These are phyloP conservation scores for Poteriospumella lacustris DNA, from an alignment of 108 stramenopile genomes.

Conservation along the genomic window DNA sequence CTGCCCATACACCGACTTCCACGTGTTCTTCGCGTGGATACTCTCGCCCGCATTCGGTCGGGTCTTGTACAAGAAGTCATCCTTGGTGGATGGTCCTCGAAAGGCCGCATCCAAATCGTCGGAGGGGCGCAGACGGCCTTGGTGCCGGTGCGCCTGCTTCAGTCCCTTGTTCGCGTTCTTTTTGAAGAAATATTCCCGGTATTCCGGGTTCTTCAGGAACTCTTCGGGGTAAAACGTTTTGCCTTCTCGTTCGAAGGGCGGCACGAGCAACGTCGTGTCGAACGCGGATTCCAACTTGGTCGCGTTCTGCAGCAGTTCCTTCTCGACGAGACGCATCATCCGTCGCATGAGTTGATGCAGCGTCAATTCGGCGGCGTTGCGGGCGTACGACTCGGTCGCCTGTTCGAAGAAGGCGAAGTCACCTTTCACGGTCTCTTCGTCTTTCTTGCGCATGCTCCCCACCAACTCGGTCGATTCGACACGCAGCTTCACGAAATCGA, in stretches of 20 bases:
- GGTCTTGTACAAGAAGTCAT: neutral
- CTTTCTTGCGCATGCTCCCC: too few species aligned
- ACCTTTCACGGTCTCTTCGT: neutral
- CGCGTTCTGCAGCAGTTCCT: neutral
- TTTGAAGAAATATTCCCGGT: neutral
- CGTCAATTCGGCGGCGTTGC: neutral
- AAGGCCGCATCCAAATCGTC: neutral
- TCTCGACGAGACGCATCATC: neutral
- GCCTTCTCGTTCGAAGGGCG: neutral
- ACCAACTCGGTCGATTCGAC: too few species aligned
- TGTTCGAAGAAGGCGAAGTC: neutral
- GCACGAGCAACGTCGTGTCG: neutral
- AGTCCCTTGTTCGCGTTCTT: neutral
- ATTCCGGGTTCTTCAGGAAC: neutral
- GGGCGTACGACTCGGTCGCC: neutral
- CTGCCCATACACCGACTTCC: neutral
- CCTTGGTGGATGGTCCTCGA: neutral
- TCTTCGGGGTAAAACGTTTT: constrained; percentile 1
- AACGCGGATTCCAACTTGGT: neutral
- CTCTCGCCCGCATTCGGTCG: neutral
- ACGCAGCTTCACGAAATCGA: neutral
- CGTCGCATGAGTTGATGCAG: constrained; percentile 1
- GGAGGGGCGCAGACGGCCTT: neutral
- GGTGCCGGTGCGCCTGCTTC: neutral
- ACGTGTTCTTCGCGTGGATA: neutral